These are phyloP conservation scores for Tylopilus sp. DNA, from an alignment of 768 basidiomycete species.

Conservation along the genomic window DNA sequence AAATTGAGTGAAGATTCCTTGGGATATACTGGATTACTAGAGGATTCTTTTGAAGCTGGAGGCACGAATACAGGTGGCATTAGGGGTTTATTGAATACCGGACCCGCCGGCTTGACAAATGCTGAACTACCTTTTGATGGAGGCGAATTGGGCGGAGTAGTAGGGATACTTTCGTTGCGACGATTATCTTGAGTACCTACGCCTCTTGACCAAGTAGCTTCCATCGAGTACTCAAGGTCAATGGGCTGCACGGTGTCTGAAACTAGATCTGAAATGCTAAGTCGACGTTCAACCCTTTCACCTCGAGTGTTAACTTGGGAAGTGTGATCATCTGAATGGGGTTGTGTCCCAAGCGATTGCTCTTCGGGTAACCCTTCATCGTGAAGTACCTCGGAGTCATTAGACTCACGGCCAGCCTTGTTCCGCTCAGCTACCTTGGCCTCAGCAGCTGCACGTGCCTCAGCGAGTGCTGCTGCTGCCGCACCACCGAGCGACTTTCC, in stretches of 20 bases:
- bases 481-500: constrained; percentile 61
- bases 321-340: constrained; percentile 1
- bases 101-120: constrained; percentile 37
- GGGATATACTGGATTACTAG: constrained; percentile 1
- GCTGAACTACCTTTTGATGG: constrained; percentile 27
- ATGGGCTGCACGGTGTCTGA: constrained; percentile 31
- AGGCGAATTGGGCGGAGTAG: constrained; percentile 59
- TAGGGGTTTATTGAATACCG: constrained; percentile 59
- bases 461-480: constrained; percentile 54
- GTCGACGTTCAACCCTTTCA: constrained; percentile 30
- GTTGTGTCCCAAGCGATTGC: neutral
- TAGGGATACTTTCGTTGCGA: constrained; percentile 41
- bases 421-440: constrained; percentile 66
- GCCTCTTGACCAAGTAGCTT: constrained; percentile 15
- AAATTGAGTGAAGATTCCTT: constrained; percentile 34
- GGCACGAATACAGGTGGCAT: constrained; percentile 27
- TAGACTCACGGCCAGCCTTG: constrained; percentile 37
- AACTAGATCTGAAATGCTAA: constrained; percentile 64
- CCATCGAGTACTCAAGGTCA: constrained; percentile 18
- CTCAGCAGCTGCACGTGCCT: constrained; percentile 64
- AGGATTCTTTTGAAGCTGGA: constrained; percentile 17
- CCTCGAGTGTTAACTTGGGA: neutral
- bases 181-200: neutral
- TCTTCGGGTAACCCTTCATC: constrained; percentile 9
- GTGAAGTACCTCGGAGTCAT: constrained; percentile 26